These are phyloP conservation scores for Fusarium concolor DNA, from an alignment of 2,329 filamentous ascomycete species.

Conservation along the genomic window DNA sequence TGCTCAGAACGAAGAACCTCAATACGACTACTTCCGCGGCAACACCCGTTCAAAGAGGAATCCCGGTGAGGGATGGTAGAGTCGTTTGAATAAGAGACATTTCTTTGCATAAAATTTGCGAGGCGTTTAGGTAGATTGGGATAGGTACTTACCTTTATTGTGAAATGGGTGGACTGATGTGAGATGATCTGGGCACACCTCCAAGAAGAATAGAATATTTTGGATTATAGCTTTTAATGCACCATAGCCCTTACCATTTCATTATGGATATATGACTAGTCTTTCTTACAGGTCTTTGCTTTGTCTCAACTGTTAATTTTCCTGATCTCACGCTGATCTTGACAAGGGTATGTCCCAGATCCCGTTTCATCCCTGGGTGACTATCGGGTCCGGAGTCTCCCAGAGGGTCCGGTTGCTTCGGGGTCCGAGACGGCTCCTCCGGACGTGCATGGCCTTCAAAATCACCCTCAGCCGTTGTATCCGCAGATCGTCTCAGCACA, in stretches of 20 bases:
- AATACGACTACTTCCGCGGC: slow-evolving; percentile 69
- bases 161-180: slow-evolving; percentile 30
- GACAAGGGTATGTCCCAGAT: slow-evolving; percentile 3
- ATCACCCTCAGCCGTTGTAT: too few species aligned
- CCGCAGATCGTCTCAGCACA: too few species aligned
- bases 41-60: slow-evolving; percentile 44
- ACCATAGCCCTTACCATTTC: slow-evolving; percentile 17
- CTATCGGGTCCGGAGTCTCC: not conserved
- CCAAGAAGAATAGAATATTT: slow-evolving; percentile 29
- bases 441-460: not conserved
- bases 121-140: slow-evolving; percentile 49
- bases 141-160: slow-evolving; percentile 15
- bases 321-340: not conserved
- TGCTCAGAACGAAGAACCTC: slow-evolving; percentile 62
- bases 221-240: slow-evolving; percentile 40
- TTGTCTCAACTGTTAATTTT: not conserved
- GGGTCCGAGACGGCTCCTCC: not conserved
- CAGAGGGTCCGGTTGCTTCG: not conserved
- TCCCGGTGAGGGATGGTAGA: slow-evolving; percentile 57
- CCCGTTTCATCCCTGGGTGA: not conserved
- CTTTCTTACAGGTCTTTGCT: not conserved
- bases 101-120: slow-evolving; percentile 41
- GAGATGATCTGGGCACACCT: slow-evolving; percentile 26
- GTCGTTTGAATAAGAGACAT: not conserved
- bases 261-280: not conserved